Evolutionary conservation across 2,329 filamentous ascomycete genomes (phyloP).

Genomic region (Pyrenochaeta sp.): DNA sequence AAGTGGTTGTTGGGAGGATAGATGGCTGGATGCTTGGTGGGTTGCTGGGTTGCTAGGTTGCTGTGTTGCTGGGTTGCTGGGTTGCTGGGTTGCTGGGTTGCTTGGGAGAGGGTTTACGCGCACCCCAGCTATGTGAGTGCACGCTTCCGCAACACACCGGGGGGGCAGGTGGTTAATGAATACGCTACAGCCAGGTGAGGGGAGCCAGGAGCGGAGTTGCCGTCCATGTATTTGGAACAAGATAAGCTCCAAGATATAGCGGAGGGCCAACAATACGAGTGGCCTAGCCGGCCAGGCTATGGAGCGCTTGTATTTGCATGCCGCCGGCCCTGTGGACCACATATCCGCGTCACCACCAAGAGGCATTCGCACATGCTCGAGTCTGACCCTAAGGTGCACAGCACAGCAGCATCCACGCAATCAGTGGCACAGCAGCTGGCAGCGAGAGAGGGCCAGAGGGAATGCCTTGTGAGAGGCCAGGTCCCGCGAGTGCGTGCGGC

Average conservation of each 20-base stretch:
- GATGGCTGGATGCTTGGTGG: too few species aligned
- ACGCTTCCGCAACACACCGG: neutral
- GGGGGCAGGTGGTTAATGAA: slow-evolving; percentile 4
- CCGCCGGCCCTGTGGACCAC: neutral
- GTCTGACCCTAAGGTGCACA: neutral
- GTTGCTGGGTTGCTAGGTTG: too few species aligned
- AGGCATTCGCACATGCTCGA: neutral
- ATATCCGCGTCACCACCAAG: neutral
- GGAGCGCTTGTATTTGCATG: slow-evolving; percentile 1
- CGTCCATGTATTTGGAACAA: slow-evolving; percentile 11
- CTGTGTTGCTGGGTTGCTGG: too few species aligned
- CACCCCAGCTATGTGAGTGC: too few species aligned
- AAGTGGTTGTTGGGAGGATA: neutral
- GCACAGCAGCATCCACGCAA: slow-evolving; percentile 10
- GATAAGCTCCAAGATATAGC: slow-evolving; percentile 18
- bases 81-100: too few species aligned
- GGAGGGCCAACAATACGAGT: neutral
- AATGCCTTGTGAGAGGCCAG: neutral
- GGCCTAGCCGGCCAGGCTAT: slow-evolving; percentile 1
- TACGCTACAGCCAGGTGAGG: slow-evolving; percentile 6
- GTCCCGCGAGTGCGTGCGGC: neutral
- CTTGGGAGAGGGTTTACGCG: too few species aligned
- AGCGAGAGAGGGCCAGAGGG: neutral
- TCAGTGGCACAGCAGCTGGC: slow-evolving; percentile 15
- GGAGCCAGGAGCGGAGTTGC: slow-evolving; percentile 19